A percentile compares a stretch with the other conserved stretches of the same genome.
Evolutionary conservation across 2,329 filamentous ascomycete species (phyloP).

Genomic region (Aspergillus aculeatinus): DNA sequence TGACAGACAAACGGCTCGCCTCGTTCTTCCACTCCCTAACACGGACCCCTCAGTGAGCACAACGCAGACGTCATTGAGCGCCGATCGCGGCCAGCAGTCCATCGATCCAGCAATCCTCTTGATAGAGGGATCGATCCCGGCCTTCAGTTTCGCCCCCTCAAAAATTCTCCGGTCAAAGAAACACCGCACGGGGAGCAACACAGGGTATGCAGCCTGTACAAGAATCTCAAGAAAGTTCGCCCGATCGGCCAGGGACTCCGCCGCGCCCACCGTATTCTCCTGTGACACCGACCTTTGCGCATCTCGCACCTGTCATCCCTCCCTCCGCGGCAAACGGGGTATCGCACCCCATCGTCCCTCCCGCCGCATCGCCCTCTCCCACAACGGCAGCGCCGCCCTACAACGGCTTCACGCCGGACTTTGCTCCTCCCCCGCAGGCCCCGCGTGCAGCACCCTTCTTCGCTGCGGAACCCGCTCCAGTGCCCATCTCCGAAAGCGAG

Average conservation of each 20-base stretch:
- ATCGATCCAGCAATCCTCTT: neutral
- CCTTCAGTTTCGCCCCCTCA: neutral
- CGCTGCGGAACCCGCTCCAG: constrained; percentile 39
- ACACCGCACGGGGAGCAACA: neutral
- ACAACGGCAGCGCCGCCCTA: constrained; percentile 18
- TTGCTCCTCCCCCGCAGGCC: constrained; percentile 23
- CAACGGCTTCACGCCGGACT: constrained; percentile 10
- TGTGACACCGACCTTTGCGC: constrained; percentile 46
- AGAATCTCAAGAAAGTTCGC: constrained; percentile 16
- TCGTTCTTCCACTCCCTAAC: neutral
- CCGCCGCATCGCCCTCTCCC: constrained; percentile 30
- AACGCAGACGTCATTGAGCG: constrained; percentile 6
- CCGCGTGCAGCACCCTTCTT: constrained; percentile 25
- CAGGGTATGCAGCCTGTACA: constrained; percentile 26
- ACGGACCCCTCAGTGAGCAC: neutral
- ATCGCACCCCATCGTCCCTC: constrained; percentile 33
- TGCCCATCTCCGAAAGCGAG: constrained; percentile 48
- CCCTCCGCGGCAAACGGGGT: constrained; percentile 19
- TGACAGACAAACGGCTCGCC: neutral
- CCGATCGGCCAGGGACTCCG: constrained; percentile 38
- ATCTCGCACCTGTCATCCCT: constrained; percentile 30
- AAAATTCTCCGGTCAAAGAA: neutral
- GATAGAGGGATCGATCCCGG: neutral
- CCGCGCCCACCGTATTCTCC: constrained; percentile 49
- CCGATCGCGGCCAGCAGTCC: neutral